Evolutionary conservation across 441 rosid genomes (phyloP).

Genomic region (Pelargonium myrrhifolium): DNA sequence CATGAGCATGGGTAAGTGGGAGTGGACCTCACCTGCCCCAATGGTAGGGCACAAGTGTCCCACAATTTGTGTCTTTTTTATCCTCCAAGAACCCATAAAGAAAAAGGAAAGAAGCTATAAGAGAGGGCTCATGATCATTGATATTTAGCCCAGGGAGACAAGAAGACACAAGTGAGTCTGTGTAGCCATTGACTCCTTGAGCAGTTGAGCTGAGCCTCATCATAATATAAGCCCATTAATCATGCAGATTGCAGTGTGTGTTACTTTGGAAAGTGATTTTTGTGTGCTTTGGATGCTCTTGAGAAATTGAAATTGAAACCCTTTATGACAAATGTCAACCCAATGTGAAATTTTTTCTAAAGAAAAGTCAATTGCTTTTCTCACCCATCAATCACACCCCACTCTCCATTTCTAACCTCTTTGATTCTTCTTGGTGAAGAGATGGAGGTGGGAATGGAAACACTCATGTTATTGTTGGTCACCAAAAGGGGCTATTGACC

Average conservation of each 20-base stretch:
- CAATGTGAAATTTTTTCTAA: constrained; percentile 20
- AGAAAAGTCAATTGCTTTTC: constrained; percentile 37
- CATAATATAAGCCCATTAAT: not conserved
- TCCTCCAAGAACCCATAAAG: not conserved
- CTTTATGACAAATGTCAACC: constrained; percentile 39
- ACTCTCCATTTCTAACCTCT: not conserved
- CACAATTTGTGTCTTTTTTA: not conserved
- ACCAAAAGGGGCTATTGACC: no score
- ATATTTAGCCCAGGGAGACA: not conserved
- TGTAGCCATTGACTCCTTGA: constrained; percentile 3
- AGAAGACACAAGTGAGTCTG: constrained; percentile 5
- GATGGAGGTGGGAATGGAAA: no score
- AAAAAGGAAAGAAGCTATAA: not conserved
- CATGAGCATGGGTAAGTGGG: not conserved
- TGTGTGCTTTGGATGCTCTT: constrained; percentile 35
- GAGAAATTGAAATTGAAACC: constrained; percentile 11
- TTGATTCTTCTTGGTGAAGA: not conserved
- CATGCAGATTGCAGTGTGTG: constrained; percentile 6
- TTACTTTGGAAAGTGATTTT: constrained; percentile 8
- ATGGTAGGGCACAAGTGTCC: constrained; percentile 2
- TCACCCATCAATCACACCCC: constrained; percentile 11
- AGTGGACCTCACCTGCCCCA: not conserved
- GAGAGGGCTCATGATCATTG: not conserved
- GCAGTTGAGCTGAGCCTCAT: not conserved
- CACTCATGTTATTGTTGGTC: no score